phyloP scores from a whole-genome alignment of 2,329 filamentous ascomycete species.

The Neofusicoccum laricinum region DNA sequence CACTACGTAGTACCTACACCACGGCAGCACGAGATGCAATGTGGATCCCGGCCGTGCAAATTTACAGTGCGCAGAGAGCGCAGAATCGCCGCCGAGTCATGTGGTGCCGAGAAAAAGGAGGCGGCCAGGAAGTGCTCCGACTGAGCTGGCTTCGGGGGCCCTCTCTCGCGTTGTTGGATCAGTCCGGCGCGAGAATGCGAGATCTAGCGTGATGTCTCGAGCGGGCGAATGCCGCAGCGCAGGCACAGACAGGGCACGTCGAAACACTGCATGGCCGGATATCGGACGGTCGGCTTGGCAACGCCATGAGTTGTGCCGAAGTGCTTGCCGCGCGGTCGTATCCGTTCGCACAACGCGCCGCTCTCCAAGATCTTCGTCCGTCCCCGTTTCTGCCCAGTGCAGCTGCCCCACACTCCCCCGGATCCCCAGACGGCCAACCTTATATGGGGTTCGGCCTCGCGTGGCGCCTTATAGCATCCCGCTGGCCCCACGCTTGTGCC shows the following conservation, averaged over 20 bases:
- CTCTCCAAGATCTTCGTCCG: constrained; percentile 1
- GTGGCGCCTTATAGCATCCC: neutral
- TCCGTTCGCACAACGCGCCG: constrained; percentile 1
- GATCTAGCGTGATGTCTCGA: neutral
- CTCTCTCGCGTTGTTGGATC: neutral
- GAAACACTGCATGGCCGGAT: neutral
- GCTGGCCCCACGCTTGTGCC: neutral
- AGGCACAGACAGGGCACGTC: neutral
- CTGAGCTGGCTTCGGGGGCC: too few relatives aligned
- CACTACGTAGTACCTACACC: too few relatives aligned
- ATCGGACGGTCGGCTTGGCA: neutral
- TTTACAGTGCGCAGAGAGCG: neutral
- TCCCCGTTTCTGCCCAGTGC: neutral
- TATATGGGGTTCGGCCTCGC: neutral
- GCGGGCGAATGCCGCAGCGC: neutral
- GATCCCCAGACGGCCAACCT: neutral
- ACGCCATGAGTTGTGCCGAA: neutral
- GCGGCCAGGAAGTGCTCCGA: neutral
- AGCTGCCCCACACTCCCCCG: neutral
- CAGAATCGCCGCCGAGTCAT: neutral
- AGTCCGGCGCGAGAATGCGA: neutral
- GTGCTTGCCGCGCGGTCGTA: neutral
- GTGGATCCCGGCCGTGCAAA: neutral
- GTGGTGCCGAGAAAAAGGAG: constrained; percentile 3
- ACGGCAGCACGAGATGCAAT: neutral